phyloP scores from a whole-genome alignment of 345 rosid species.

The Salix brachista region DNA sequence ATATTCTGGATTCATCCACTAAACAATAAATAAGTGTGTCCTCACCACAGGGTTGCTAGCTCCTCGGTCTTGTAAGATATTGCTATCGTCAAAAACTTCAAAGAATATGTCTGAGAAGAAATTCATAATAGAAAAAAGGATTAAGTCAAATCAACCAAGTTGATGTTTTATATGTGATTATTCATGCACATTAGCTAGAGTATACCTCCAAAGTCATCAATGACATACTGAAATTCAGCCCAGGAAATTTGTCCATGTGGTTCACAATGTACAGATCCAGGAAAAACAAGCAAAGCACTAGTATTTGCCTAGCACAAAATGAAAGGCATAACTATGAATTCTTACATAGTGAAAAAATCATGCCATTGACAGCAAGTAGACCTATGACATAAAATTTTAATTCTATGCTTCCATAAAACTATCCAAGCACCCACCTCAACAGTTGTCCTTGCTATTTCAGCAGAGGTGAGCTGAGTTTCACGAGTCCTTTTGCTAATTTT shows the following conservation, averaged over 20 bases:
- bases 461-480: conserved; percentile 61
- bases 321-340: conserved; percentile 14
- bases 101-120: conserved; percentile 66
- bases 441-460: conserved; percentile 84
- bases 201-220: conserved; percentile 94
- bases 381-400: not conserved
- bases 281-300: conserved; percentile 75
- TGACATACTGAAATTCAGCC: conserved; percentile 73
- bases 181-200: conserved; percentile 7
- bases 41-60: conserved; percentile 93
- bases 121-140: not conserved
- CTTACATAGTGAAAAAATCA: not conserved
- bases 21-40: conserved; percentile 17
- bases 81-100: conserved; percentile 67
- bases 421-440: conserved; percentile 53
- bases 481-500: conserved; percentile 51
- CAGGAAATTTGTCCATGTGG: conserved; percentile 83
- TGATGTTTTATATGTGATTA: not conserved
- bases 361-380: conserved; percentile 2
- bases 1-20: no score
- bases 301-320: conserved; percentile 54
- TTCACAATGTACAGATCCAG: conserved; percentile 76
- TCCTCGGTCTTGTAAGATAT: conserved; percentile 77
- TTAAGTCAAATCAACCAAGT: conserved; percentile 7
- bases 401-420: conserved; percentile 1